Conservation (phyloP, 306 rosid species). For the Comarum palustre region DNA sequence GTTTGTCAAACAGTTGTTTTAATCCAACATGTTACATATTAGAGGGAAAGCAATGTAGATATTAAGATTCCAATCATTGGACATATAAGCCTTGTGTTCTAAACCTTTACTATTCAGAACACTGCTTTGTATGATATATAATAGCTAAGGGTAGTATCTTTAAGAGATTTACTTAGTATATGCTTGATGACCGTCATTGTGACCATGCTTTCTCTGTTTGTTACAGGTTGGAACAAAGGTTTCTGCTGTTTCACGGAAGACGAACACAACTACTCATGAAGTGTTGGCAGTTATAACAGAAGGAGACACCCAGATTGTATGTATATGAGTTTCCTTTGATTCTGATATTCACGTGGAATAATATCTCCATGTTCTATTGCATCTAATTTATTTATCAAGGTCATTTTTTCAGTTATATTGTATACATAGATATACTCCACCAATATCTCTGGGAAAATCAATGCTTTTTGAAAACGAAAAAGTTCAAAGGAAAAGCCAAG, state of each 20-base stretch:
- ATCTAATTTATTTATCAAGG: neutral
- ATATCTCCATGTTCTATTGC: neutral
- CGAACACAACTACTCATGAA: conserved; percentile 96
- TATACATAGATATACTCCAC: neutral
- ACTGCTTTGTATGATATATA: neutral
- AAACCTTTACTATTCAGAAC: neutral
- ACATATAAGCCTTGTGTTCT: conserved; percentile 2
- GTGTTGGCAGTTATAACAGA: conserved; percentile 83
- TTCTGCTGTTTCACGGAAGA: conserved; percentile 92
- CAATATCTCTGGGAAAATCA: neutral
- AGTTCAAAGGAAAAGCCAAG: neutral
- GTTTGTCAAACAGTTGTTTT: neutral
- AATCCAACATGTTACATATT: neutral
- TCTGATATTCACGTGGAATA: neutral
- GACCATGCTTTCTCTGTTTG: conserved; percentile 20
- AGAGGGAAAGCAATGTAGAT: neutral
- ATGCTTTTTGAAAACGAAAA: neutral
- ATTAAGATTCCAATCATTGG: neutral
- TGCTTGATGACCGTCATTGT: conserved; percentile 13
- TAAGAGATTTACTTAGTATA: neutral
- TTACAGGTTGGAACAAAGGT: conserved; percentile 92
- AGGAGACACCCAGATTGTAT: conserved; percentile 82
- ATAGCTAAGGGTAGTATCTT: neutral
- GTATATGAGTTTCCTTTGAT: conserved; percentile 27
- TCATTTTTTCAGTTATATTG: neutral